Evolutionary conservation across 192 early-diverging fungal genomes (phyloP), one percentile per base, ranked within the genome.

Genomic region (Gorgonomyces haynaldii): DNA sequence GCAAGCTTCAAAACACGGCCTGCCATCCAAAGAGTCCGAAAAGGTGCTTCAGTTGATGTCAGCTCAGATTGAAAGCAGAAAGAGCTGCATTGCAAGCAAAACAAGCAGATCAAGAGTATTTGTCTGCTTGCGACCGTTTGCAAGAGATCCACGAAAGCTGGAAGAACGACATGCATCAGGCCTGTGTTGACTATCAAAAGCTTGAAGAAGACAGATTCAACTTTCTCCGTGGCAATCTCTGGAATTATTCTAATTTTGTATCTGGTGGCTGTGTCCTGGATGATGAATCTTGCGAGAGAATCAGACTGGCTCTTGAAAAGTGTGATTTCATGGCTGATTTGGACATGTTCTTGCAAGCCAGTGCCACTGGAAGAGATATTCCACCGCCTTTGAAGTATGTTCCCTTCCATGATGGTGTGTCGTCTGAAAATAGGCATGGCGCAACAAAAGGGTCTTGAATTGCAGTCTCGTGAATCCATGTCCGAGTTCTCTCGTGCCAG

Each of bases 211-310:
- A 77, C 37, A 46, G 74, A 34, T 58, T 76, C 36, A 50, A 69
- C 34, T 76, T 64, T 45, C 26, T 77, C 46, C 42, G 68, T 13
- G 63, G 41, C 13, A 53, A 50, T 23, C 23, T 77, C 16, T 77
- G 74, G 74, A 66, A 67, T 31, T 77, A 69, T 40, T 59, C 69
- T 1, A 77, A 77, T 44, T 64, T 76, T 20, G 28, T 76, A 7
- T 62, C 66, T 2, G 60, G 52, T n/a, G 53, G 58, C n/a, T 77
- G 74, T 46, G 72, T 77, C 8, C 32, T 66, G 0, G 67, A 77
- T 41, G 74, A 76, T 49, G 66, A 69, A 53, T 65, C 63, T 6
- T 78, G 69, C 41, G 75, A 78, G 48, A 54, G 67, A 5, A 51
- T 78, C 20, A 53, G 75, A 24, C 54, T 61, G 22, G 57, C 58